Base-by-base conservation (phyloP, 2,329 filamentous ascomycete species). In the Aspergillus quadrilineatus region DNA sequence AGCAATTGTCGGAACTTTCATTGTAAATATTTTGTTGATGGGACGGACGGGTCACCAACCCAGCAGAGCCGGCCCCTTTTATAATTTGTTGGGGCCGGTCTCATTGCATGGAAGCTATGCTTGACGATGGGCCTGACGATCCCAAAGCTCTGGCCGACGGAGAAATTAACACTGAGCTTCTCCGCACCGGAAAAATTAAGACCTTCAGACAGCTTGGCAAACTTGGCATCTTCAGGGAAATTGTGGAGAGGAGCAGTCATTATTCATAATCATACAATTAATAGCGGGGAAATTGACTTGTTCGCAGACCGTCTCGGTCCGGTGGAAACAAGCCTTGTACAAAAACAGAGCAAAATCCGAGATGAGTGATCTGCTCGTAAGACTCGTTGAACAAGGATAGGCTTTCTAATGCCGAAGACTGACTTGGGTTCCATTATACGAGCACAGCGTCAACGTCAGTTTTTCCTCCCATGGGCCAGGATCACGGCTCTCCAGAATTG, bases 401-500 rank as follows among this genome's bases (percentile, higher is more conserved):
- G 7, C 14, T 15, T 44, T 6, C 28, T 50, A 60, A 22, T 54
- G 53, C 12, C 53, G 36, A 22, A 61, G 34, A 29, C 61, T 45
- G 36, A 67, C 65, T 47, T 47, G 49, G 3, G 64, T 61, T 17
- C 66, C 66, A 29, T 69, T 66, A n/a, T 51, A 61, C 12, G 64
- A 65, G 36, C 57, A 58, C 54, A 66, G 17, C 4, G 63, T 68
- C 56, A 68, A 45, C 4, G 57, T 58, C 29, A 66, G 15, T 4
- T 49, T 57, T 48, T 72, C 69, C 15, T 59, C 61, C 66, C 69
- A 70, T 2, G 66, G 65, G 9, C 63, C 56, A 0, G 62, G 50
- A 48, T 72, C 71, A 6, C 64, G 63, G 34, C 63, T 69, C 50
- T 72, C 69, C 3, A 72, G 57, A 3, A 55, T 56, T 1, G 63